A percentile compares a stretch with the other conserved stretches of the same genome.
phyloP scores from a whole-genome alignment of 305 asterid species.

The Fraxinus velutina region DNA sequence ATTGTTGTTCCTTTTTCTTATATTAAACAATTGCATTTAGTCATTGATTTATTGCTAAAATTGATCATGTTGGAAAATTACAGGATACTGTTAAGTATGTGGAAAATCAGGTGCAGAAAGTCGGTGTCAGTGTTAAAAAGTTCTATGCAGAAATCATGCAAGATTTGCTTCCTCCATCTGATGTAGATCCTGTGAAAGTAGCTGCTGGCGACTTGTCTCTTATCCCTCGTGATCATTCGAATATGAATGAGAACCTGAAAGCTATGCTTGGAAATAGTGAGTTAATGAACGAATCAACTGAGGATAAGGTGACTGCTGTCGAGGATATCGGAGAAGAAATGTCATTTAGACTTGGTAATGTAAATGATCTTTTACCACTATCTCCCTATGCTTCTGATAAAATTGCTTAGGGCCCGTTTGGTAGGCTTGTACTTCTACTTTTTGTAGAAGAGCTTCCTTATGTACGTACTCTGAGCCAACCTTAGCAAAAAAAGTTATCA shows the following conservation, averaged over 20 bases:
- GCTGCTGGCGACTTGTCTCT: constrained; percentile 49
- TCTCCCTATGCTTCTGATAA: constrained; percentile 24
- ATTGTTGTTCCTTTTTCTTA: neutral
- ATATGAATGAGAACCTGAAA: constrained; percentile 41
- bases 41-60: neutral
- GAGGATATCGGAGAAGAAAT: constrained; percentile 12
- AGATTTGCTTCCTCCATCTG: constrained; percentile 55
- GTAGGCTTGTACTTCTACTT: neutral
- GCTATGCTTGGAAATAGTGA: constrained; percentile 27
- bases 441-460: neutral
- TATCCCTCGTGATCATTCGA: constrained; percentile 40
- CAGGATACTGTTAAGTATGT: constrained; percentile 80
- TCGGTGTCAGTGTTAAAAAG: constrained; percentile 65
- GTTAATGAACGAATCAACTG: constrained; percentile 26
- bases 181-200: constrained; percentile 45
- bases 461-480: neutral
- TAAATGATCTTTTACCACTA: constrained; percentile 6
- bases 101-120: constrained; percentile 77
- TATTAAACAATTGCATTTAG: neutral
- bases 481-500: neutral
- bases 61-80: neutral
- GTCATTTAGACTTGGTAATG: constrained; percentile 6
- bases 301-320: constrained; percentile 42
- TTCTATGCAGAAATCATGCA: constrained; percentile 74
- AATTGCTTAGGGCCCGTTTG: neutral